These are phyloP conservation scores for Lophiotrema nucula DNA, from an alignment of 495 filamentous ascomycete genomes.

Conservation along the genomic window DNA sequence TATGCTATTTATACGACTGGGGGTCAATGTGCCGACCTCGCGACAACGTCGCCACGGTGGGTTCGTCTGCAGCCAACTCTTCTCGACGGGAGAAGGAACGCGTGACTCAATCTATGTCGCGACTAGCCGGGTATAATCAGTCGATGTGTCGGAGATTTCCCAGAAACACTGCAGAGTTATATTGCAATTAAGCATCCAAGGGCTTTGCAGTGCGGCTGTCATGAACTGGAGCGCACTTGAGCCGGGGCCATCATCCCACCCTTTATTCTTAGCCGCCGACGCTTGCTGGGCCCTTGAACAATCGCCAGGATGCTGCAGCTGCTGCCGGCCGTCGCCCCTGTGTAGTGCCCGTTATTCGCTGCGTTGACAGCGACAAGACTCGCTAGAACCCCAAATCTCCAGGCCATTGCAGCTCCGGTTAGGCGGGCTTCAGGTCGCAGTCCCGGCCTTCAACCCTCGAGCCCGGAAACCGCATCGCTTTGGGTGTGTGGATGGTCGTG, in stretches of 20 bases:
- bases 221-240: neutral
- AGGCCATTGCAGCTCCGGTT: slow-evolving; percentile 4
- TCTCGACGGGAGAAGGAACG: too few relatives aligned
- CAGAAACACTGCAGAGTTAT: neutral
- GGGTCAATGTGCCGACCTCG: too few relatives aligned
- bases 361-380: neutral
- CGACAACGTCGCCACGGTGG: too few relatives aligned
- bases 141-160: slow-evolving; percentile 19
- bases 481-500: neutral
- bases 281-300: too few relatives aligned
- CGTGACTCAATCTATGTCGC: slow-evolving; percentile 13
- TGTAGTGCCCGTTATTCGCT: slow-evolving; percentile 15
- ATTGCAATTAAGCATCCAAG: slow-evolving; percentile 3
- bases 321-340: neutral
- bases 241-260: neutral
- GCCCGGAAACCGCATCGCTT: neutral
- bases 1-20: too few relatives aligned
- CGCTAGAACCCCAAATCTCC: slow-evolving; percentile 3
- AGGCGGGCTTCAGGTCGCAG: slow-evolving; percentile 7
- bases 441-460: neutral
- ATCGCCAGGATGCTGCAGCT: slow-evolving; percentile 18
- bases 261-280: slow-evolving; percentile 29
- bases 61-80: too few relatives aligned
- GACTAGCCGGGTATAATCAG: slow-evolving; percentile 10
- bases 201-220: neutral